Conservation (phyloP, 169 alveolate genomes). For the Cryptosporidium felis region DNA sequence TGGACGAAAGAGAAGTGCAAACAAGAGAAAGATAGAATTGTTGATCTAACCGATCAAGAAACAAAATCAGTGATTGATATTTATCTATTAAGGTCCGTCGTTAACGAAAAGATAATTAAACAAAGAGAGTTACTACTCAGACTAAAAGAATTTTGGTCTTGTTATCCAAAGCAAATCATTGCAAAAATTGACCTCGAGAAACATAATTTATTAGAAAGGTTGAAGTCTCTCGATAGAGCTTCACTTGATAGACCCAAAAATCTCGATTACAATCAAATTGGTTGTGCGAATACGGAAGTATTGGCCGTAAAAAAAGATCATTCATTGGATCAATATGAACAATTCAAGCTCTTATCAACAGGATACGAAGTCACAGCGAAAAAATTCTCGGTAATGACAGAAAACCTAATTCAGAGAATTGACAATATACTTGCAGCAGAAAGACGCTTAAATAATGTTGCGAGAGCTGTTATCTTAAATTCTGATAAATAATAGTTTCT, state of each 20-base stretch:
- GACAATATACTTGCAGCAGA: slow-evolving; percentile 44
- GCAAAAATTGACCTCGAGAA: background rate
- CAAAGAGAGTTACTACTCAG: slow-evolving; percentile 24
- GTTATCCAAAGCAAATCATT: background rate
- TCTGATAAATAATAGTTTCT: background rate
- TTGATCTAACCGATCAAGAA: slow-evolving; percentile 16
- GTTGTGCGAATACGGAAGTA: too few species aligned
- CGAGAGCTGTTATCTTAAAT: slow-evolving; percentile 29
- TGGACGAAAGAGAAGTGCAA: slow-evolving; percentile 44
- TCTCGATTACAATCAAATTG: too few species aligned
- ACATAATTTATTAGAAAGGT: background rate
- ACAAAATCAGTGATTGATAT: slow-evolving; percentile 9
- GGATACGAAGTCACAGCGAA: slow-evolving; percentile 19
- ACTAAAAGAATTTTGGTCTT: slow-evolving; percentile 55
- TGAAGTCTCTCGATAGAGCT: background rate
- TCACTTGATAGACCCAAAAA: too few species aligned
- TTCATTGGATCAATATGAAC: background rate
- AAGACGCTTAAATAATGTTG: slow-evolving; percentile 44
- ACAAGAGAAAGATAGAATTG: slow-evolving; percentile 1
- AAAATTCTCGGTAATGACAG: slow-evolving; percentile 16
- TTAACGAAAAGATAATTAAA: slow-evolving; percentile 18
- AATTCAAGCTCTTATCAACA: slow-evolving; percentile 11
- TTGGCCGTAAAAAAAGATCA: too few species aligned
- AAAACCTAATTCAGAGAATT: slow-evolving; percentile 26
- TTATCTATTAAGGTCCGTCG: slow-evolving; percentile 47